Evolutionary conservation across 83 land plant genomes (phyloP), one percentile per base, ranked within the genome.

Genomic region (Thuja plicata): DNA sequence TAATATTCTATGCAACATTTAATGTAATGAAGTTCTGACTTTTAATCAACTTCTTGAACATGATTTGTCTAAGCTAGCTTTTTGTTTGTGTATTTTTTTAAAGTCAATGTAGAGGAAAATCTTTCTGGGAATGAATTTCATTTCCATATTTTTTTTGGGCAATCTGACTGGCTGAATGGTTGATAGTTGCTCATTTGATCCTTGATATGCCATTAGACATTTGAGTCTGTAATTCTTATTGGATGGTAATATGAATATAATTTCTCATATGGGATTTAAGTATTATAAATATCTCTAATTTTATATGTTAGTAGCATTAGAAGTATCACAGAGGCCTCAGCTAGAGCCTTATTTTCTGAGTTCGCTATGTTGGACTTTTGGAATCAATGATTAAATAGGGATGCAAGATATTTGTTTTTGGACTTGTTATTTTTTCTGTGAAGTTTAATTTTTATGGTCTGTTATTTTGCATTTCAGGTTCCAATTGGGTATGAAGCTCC

Each of bases 401-500:
- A 50, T 84, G 40, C 16, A 84, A 52, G 32, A 52, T 8, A 16
- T 84, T 54, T 30, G 0, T 84, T 30, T 45, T 8, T 52, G 16
- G 21, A 30, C 24, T 50, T 48, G 60, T 54, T 50, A 50, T 50
- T n/a, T 38, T 32, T 34, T 4, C 38, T 13, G 60, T 13, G 24
- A 8, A 2, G 43, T 30, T 34, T 16, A 50, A 40, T 84, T 84
- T 45, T 50, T 52, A 16, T 84, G 40, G 7, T 43, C 57, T 43
- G 7, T 57, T 73, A 60, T 60, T 80, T 84, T 35, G 80, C 41
- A 30, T 38, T 37, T 86, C 90, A 96, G 98, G 93, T 92, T 76
- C 97, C 96, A 85, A 85, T 92, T 54, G 91, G 86, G 13, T 98
- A 96, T 88, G 90, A 93, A 84, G 94, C 92, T 50, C 92, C 94